Evolutionary conservation across 1,284 basidiomycete species (phyloP).

Genomic region (Malassezia cuniculi): DNA sequence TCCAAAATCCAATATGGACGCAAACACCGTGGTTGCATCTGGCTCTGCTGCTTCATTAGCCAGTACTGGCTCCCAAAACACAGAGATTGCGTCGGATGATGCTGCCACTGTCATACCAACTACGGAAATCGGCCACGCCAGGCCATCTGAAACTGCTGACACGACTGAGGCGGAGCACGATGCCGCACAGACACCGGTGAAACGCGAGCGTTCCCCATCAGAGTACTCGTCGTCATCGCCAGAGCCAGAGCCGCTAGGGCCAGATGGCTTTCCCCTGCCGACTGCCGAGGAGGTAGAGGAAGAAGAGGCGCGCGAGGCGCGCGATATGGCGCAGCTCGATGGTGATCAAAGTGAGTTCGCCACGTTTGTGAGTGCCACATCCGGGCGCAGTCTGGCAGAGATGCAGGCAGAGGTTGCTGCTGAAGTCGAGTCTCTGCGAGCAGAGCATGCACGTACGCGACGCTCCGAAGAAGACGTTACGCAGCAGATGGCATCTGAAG

Average conservation of each 20-base stretch:
- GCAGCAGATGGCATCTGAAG: slow-evolving; percentile 84
- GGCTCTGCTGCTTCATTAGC: too few relatives aligned
- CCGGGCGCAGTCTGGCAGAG: slow-evolving; percentile 47
- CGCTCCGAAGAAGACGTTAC: slow-evolving; percentile 89
- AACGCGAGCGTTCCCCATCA: slow-evolving; percentile 10
- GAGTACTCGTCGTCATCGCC: slow-evolving; percentile 24
- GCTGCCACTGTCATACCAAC: too few relatives aligned
- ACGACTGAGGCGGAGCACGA: neutral
- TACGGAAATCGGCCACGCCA: neutral
- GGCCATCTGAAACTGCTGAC: neutral
- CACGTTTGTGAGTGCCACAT: slow-evolving; percentile 74
- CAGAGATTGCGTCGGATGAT: too few relatives aligned
- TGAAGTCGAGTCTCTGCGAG: slow-evolving; percentile 69
- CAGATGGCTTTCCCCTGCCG: slow-evolving; percentile 56
- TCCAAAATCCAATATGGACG: too few relatives aligned
- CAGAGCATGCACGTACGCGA: slow-evolving; percentile 73
- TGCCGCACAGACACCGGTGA: neutral
- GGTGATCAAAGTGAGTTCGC: slow-evolving; percentile 62
- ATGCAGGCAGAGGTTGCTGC: slow-evolving; percentile 78
- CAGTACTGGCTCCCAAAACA: too few relatives aligned
- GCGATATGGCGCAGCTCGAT: slow-evolving; percentile 24
- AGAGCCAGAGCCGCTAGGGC: slow-evolving; percentile 43
- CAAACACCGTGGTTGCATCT: too few relatives aligned
- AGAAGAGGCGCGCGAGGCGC: slow-evolving; percentile 58
- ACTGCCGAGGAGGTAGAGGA: slow-evolving; percentile 57